A percentile compares a stretch with the other conserved stretches of the same genome.
Conservation (phyloP, 495 filamentous ascomycete species). For the Tuber magnatum region DNA sequence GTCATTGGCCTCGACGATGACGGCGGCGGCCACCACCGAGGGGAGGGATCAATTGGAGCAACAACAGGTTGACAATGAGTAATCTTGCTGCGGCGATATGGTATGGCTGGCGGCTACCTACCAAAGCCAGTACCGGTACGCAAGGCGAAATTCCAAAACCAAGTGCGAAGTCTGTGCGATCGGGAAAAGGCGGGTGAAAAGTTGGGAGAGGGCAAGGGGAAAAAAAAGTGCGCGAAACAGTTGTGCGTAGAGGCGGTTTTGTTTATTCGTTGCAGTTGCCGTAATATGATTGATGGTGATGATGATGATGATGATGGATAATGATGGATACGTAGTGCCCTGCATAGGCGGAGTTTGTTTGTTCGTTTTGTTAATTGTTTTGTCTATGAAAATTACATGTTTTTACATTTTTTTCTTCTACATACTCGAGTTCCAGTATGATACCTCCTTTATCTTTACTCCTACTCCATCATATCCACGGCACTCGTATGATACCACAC, state of each 20-base stretch:
- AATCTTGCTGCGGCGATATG: background rate
- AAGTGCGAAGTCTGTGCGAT: background rate
- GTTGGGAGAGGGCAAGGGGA: background rate
- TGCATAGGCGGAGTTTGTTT: slow-evolving; percentile 7
- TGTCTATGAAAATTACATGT: slow-evolving; percentile 1
- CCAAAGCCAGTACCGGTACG: background rate
- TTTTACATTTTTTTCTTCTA: background rate
- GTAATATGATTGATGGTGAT: background rate
- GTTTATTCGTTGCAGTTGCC: background rate
- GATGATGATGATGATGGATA: background rate
- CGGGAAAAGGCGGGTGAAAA: background rate
- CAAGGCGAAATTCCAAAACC: background rate
- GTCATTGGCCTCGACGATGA: slow-evolving; percentile 7
- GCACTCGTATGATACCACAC: background rate
- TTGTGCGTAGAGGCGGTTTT: background rate
- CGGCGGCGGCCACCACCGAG: background rate
- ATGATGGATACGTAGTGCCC: background rate
- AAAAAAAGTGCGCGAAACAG: background rate
- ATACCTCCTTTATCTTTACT: background rate
- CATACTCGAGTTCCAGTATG: background rate
- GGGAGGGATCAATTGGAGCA: background rate
- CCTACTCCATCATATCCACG: background rate
- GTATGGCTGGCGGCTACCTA: background rate
- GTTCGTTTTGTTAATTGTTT: slow-evolving; percentile 6
- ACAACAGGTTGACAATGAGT: slow-evolving; percentile 1